phyloP scores from a whole-genome alignment of 1,284 basidiomycete genomes.

The Ganoderma boninense region DNA sequence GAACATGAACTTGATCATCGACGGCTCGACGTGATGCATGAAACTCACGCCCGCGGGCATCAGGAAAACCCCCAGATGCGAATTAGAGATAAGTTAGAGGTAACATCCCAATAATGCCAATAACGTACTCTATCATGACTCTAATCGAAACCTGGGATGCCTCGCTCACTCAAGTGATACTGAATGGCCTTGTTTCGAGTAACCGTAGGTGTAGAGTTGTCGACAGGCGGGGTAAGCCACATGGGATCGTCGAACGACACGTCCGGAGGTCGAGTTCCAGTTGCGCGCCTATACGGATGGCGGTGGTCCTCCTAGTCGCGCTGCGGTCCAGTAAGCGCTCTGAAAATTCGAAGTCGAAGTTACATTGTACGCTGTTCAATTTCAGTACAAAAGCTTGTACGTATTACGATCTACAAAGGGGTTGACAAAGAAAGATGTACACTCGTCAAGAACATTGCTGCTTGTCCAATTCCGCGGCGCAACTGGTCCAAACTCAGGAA shows the following conservation, averaged over 20 bases:
- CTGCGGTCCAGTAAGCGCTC: too few species aligned
- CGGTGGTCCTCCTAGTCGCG: not conserved
- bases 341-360: too few species aligned
- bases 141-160: not conserved
- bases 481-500: conserved; percentile 25
- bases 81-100: not conserved
- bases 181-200: not conserved
- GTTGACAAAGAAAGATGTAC: conserved; percentile 42
- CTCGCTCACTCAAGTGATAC: not conserved
- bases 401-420: conserved; percentile 40
- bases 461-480: conserved; percentile 43
- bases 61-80: not conserved
- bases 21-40: not conserved
- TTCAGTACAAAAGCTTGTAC: conserved; percentile 24
- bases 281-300: too few species aligned
- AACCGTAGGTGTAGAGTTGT: too few species aligned
- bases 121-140: not conserved
- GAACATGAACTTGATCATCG: not conserved
- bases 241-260: not conserved
- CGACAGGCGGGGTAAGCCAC: too few species aligned
- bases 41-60: not conserved
- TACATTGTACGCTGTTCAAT: not conserved
- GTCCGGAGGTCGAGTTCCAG: too few species aligned
- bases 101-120: not conserved
- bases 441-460: conserved; percentile 44